Conservation (phyloP, 768 basidiomycete species). For the Leucocoprinus leucothites region DNA sequence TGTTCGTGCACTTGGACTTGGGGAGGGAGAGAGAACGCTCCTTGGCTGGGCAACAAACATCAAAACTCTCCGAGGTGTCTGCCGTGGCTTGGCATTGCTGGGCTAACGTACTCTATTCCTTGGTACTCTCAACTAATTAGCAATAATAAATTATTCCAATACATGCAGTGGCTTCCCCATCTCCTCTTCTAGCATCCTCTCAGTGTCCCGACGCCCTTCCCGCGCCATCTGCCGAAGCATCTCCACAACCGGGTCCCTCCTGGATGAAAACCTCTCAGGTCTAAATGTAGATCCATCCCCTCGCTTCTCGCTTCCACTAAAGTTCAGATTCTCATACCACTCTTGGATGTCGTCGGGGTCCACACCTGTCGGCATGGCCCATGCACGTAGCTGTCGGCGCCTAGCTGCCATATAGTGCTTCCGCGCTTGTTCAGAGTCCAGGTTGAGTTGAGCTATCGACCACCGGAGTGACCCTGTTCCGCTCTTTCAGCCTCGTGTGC, state of each 20-base stretch:
- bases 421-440: constrained; percentile 32
- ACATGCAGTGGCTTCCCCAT: constrained; percentile 47
- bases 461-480: constrained; percentile 61
- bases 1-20: neutral
- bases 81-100: neutral
- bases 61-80: too few species aligned
- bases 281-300: constrained; percentile 20
- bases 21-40: constrained; percentile 12
- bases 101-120: neutral
- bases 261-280: constrained; percentile 31
- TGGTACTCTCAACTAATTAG: too few species aligned
- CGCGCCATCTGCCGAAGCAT: constrained; percentile 44
- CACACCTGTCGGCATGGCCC: constrained; percentile 49
- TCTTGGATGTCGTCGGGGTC: constrained; percentile 35
- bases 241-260: constrained; percentile 30
- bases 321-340: constrained; percentile 46
- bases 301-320: constrained; percentile 29
- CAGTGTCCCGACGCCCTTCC: constrained; percentile 39
- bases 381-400: constrained; percentile 43
- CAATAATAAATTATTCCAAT: constrained; percentile 19
- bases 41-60: too few species aligned
- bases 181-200: constrained; percentile 30
- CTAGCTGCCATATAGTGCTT: constrained; percentile 27
- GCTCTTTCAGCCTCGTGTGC: neutral
- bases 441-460: constrained; percentile 40